phyloP scores from a whole-genome alignment of 768 basidiomycete genomes.

The Chalciporus chontae region DNA sequence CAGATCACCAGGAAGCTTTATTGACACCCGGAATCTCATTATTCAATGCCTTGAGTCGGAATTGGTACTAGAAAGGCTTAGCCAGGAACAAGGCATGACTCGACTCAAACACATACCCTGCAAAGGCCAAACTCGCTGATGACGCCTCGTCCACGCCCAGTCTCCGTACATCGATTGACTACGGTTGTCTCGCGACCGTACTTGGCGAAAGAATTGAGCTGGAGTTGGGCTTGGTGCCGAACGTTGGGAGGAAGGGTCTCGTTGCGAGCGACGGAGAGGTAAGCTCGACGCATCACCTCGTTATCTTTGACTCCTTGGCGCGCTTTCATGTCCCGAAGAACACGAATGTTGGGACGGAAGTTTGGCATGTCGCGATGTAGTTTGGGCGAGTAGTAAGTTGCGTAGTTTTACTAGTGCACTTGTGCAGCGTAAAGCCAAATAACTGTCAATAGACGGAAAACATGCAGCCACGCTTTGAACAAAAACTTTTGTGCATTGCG shows the following conservation, averaged over 20 bases:
- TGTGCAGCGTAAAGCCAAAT: slow-evolving; percentile 15
- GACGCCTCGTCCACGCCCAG: slow-evolving; percentile 83
- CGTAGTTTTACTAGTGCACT: not conserved
- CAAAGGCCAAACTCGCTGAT: slow-evolving; percentile 87
- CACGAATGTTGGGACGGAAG: slow-evolving; percentile 41
- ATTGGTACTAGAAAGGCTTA: slow-evolving; percentile 69
- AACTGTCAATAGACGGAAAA: slow-evolving; percentile 23
- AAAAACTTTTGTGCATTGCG: slow-evolving; percentile 6
- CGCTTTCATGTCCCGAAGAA: slow-evolving; percentile 77
- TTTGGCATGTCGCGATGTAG: slow-evolving; percentile 17
- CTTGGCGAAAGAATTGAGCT: slow-evolving; percentile 81
- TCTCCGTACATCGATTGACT: slow-evolving; percentile 84
- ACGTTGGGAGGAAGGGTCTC: slow-evolving; percentile 83
- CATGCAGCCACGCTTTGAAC: no score
- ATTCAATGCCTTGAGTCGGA: slow-evolving; percentile 76
- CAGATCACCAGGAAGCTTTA: slow-evolving; percentile 83
- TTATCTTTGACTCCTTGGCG: slow-evolving; percentile 65
- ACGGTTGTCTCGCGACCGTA: slow-evolving; percentile 84
- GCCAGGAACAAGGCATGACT: not conserved
- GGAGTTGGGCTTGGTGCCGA: slow-evolving; percentile 91
- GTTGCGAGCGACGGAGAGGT: slow-evolving; percentile 92
- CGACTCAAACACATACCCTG: slow-evolving; percentile 46
- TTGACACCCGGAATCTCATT: slow-evolving; percentile 85
- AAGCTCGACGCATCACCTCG: slow-evolving; percentile 84
- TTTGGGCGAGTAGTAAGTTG: not conserved